Percentiles rank a stretch among this genome's conserved stretches.
These are phyloP conservation scores for Psophocarpus tetragonolobus DNA, from an alignment of 306 rosid species.

Conservation along the genomic window DNA sequence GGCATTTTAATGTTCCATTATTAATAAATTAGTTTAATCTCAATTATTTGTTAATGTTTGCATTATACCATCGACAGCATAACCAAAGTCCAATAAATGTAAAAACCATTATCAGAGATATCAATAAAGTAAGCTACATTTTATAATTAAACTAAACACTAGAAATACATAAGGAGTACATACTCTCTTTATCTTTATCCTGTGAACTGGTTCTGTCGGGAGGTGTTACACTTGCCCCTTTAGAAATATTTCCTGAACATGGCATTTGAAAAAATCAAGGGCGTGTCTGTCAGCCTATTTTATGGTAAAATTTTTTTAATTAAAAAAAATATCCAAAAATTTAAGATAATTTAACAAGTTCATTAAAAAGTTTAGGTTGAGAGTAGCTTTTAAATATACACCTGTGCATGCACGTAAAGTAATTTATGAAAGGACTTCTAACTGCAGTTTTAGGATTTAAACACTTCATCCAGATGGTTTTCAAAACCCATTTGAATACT, in stretches of 20 bases:
- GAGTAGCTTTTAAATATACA: not conserved
- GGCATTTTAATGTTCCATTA: not conserved
- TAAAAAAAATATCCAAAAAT: not conserved
- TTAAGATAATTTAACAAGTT: not conserved
- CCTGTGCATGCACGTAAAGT: not conserved
- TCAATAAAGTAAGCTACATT: conserved; percentile 20
- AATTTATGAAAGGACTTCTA: not conserved
- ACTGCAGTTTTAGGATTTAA: not conserved
- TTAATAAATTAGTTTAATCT: not conserved
- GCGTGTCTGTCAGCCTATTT: not conserved
- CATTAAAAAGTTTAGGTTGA: not conserved
- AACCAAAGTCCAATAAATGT: conserved; percentile 5
- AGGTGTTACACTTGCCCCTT: conserved; percentile 37
- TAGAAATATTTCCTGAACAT: conserved; percentile 41
- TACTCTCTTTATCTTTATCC: conserved; percentile 54
- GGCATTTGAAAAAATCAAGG: conserved; percentile 6
- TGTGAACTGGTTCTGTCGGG: conserved; percentile 40
- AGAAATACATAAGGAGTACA: conserved; percentile 22
- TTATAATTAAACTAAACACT: conserved; percentile 3
- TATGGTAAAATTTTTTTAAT: not conserved
- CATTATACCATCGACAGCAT: conserved; percentile 4
- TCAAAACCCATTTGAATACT: not conserved
- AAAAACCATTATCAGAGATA: not conserved
- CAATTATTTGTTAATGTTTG: not conserved
- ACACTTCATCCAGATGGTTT: not conserved